A percentile compares a stretch with the other conserved stretches of the same genome.
Conservation (phyloP, 140 eudicot genomes). For the Ambrosia hybrid region DNA sequence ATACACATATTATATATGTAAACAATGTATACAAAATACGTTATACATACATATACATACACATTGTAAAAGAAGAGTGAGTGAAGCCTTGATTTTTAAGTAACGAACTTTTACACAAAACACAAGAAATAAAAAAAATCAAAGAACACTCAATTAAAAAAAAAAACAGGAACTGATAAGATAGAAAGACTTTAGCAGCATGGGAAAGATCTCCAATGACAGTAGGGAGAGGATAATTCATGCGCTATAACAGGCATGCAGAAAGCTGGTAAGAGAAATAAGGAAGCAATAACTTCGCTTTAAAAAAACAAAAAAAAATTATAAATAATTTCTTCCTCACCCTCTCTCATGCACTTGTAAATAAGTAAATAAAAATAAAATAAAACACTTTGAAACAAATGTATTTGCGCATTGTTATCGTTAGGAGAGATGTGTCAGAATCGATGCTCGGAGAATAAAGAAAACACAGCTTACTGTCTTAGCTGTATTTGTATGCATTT, state of each 20-base stretch:
- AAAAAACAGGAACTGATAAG: slow-evolving; percentile 22
- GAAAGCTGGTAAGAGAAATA: slow-evolving; percentile 19
- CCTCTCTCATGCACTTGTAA: too few species aligned
- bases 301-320: not conserved
- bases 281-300: not conserved
- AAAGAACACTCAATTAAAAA: not conserved
- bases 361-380: too few species aligned
- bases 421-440: slow-evolving; percentile 29
- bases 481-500: not conserved
- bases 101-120: not conserved
- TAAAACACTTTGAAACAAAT: not conserved
- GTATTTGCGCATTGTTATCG: not conserved
- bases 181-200: slow-evolving; percentile 30
- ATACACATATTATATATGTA: too few species aligned
- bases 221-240: slow-evolving; percentile 23
- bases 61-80: too few species aligned
- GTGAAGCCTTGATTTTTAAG: too few species aligned
- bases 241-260: slow-evolving; percentile 38
- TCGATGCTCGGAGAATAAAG: slow-evolving; percentile 35
- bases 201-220: slow-evolving; percentile 34
- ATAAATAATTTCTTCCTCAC: too few species aligned
- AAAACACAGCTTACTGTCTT: slow-evolving; percentile 30
- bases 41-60: too few species aligned
- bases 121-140: not conserved
- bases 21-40: too few species aligned